These are phyloP conservation scores for Globisporangium cederbergense DNA, from an alignment of 352 stramenopile species.

Conservation along the genomic window DNA sequence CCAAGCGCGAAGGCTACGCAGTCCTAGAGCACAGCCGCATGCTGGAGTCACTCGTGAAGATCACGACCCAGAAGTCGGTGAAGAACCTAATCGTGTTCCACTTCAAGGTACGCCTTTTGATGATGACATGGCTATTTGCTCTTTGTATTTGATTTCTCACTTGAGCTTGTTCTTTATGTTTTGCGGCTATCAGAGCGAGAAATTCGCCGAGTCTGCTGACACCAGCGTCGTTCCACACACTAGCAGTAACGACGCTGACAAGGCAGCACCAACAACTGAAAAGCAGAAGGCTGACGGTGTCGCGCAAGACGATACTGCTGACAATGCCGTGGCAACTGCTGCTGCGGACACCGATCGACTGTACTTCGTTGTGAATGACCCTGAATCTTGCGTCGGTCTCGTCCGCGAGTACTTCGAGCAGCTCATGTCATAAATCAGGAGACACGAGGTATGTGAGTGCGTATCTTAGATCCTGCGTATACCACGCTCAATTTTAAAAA, in stretches of 20 bases:
- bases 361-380: constrained; percentile 19
- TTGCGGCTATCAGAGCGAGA: constrained; percentile 4
- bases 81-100: constrained; percentile 70
- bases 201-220: constrained; percentile 7
- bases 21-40: constrained; percentile 59
- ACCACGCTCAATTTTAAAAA: background rate
- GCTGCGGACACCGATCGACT: constrained; percentile 4
- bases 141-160: background rate
- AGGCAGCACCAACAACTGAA: background rate
- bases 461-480: background rate
- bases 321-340: background rate
- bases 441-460: background rate
- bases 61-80: constrained; percentile 51
- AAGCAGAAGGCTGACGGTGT: background rate
- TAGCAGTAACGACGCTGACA: too few relatives aligned
- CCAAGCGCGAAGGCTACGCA: constrained; percentile 39
- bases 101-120: constrained; percentile 51
- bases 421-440: constrained; percentile 8
- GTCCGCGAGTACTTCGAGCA: constrained; percentile 20
- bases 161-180: background rate
- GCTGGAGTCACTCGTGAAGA: constrained; percentile 49
- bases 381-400: constrained; percentile 17
- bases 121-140: background rate
- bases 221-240: background rate
- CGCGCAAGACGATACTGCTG: background rate